Evolutionary conservation across 495 filamentous ascomycete species (phyloP), one percentile per base, ranked within the genome.

Genomic region (Neurospora tetraspora): DNA sequence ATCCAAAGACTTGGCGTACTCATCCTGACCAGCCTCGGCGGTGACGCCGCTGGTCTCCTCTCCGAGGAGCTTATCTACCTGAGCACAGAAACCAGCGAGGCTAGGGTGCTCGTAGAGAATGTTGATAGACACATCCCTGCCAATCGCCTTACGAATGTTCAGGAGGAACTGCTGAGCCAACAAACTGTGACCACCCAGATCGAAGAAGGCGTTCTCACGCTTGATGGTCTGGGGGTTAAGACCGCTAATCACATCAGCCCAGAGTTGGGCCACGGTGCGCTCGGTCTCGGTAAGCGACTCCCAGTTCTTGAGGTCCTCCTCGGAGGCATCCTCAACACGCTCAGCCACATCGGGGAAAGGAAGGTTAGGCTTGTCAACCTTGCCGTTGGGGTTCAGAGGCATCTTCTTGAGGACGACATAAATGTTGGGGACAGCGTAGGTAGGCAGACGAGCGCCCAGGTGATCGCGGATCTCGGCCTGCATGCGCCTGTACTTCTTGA

Each of bases 381-480:
- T 98, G 73, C 94, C 94, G 75, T 98, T 98, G 16, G 95, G 95
- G 81, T 97, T 98, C 37, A 98, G 84, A 0, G 95, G 95, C 70
- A 98, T 87, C 47, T 90, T 90, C 69, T 87, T 86, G 31, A 99
- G 88, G 3, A 92, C 89, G 38, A 99, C 92, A 73, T 94, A 87
- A 40, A 95, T 86, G 72, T 81, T 81, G 1, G 96, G 96, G 0
- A 98, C 91, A 0, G 94, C 92, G 76, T 98, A 94, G 3, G 83
- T 77, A 10, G 96, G 91, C 10, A 98, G 83, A 71, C 93, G 92
- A 71, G 84, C 88, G 75, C 90, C 91, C 53, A 98, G 82, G 73
- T 92, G 87, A 38, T 93, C 87, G 73, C 91, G 87, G n/a, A 91
- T 86, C 78, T 96, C 91, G 42, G 90, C 87, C 77, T 91, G 87